Percentiles rank a stretch among this genome's conserved stretches.
Conservation (phyloP, 768 basidiomycete species). For the Hericium rajendrae region DNA sequence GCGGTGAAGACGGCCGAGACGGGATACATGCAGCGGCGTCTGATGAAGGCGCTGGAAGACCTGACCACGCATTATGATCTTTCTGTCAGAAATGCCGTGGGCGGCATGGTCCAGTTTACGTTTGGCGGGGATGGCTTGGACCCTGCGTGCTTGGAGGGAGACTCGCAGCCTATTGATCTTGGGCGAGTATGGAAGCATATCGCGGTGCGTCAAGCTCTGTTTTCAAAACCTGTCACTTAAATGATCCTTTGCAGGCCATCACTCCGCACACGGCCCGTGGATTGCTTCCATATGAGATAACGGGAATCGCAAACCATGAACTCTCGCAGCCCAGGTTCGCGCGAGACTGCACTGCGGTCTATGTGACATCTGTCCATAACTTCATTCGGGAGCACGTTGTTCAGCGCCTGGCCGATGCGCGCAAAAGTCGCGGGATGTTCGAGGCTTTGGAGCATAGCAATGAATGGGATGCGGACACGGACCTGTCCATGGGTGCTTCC, state of each 20-base stretch:
- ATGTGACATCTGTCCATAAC: slow-evolving; percentile 53
- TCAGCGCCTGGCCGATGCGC: slow-evolving; percentile 51
- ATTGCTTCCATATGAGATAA: slow-evolving; percentile 81
- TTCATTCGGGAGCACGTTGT: slow-evolving; percentile 68
- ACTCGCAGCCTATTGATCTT: slow-evolving; percentile 88
- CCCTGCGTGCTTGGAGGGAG: slow-evolving; percentile 92
- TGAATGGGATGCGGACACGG: slow-evolving; percentile 73
- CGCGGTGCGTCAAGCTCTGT: slow-evolving; percentile 33
- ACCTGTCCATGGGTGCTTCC: slow-evolving; percentile 66
- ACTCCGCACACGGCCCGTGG: slow-evolving; percentile 48
- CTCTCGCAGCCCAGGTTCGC: slow-evolving; percentile 48
- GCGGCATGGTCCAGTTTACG: slow-evolving; percentile 92
- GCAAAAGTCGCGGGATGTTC: slow-evolving; percentile 72
- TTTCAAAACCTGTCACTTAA: background rate
- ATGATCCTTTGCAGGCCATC: slow-evolving; percentile 42
- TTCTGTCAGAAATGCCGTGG: slow-evolving; percentile 88
- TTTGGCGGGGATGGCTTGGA: slow-evolving; percentile 98
- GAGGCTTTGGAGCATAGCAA: slow-evolving; percentile 65
- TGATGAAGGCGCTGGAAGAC: slow-evolving; percentile 99
- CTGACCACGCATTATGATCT: slow-evolving; percentile 93
- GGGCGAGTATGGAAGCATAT: slow-evolving; percentile 82
- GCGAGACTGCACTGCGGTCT: slow-evolving; percentile 61
- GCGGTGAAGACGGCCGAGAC: slow-evolving; percentile 99
- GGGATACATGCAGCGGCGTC: slow-evolving; percentile 96
- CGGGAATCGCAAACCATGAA: slow-evolving; percentile 59